Evolutionary conservation across 2,329 filamentous ascomycete genomes (phyloP).

Genomic region (Aureobasidium sp.): DNA sequence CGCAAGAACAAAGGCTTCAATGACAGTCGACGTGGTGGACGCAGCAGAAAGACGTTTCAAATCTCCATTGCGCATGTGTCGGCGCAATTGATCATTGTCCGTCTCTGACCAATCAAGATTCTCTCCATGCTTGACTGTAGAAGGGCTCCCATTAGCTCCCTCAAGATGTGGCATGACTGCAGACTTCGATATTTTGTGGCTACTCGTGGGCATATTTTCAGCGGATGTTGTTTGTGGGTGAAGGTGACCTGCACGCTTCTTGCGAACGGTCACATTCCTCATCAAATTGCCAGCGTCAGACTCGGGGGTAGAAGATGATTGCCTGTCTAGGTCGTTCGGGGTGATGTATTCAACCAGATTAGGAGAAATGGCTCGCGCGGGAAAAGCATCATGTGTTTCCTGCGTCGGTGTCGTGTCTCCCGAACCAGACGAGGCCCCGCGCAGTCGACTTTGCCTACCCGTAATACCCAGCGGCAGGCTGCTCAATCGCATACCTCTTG

Average conservation of each 20-base stretch:
- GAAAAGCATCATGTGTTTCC: neutral
- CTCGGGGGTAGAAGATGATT: neutral
- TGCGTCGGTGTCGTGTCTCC: slow-evolving; percentile 11
- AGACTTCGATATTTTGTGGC: neutral
- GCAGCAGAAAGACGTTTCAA: slow-evolving; percentile 42
- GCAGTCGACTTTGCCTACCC: neutral
- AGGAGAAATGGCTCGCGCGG: neutral
- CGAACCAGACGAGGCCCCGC: neutral
- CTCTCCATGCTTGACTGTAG: slow-evolving; percentile 29
- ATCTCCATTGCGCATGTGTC: slow-evolving; percentile 26
- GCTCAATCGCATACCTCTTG: slow-evolving; percentile 12
- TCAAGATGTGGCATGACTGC: neutral
- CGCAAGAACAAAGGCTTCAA: slow-evolving; percentile 49
- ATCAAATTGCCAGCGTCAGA: slow-evolving; percentile 18
- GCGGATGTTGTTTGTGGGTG: slow-evolving; percentile 9
- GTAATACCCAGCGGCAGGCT: neutral
- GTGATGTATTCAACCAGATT: neutral
- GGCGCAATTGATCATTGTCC: slow-evolving; percentile 23
- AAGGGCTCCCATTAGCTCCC: slow-evolving; percentile 19
- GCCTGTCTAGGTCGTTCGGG: neutral
- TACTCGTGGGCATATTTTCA: neutral
- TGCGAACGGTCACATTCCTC: slow-evolving; percentile 37
- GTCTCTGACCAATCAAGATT: slow-evolving; percentile 45
- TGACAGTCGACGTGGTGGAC: slow-evolving; percentile 49
- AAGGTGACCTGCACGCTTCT: slow-evolving; percentile 23